Conservation (phyloP, 805 yeast genomes). For the Tetrapisispora nanseiensis region DNA sequence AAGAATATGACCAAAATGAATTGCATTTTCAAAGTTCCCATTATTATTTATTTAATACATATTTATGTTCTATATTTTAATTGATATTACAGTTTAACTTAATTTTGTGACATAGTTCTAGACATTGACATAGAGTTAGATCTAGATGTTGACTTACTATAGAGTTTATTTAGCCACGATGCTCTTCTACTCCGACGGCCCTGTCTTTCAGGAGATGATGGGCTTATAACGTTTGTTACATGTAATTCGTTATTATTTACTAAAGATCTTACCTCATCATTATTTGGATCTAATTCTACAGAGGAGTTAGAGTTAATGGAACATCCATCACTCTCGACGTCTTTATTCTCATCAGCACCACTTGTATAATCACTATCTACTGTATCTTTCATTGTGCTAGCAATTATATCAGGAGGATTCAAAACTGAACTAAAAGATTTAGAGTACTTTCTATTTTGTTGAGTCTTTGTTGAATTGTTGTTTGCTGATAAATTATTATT, state of each 20-base stretch:
- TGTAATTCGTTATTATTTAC: background rate
- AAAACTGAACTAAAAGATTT: conserved; percentile 26
- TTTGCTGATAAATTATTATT: background rate
- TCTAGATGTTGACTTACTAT: background rate
- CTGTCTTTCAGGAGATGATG: background rate
- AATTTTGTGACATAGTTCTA: background rate
- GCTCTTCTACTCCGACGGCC: background rate
- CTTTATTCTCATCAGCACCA: conserved; percentile 26
- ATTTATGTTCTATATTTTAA: no score
- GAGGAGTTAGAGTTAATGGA: background rate
- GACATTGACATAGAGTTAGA: background rate
- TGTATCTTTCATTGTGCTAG: conserved; percentile 13
- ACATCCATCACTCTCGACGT: conserved; percentile 17
- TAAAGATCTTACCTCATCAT: background rate
- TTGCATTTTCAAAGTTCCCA: no score
- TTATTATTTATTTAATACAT: no score
- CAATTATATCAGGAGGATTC: conserved; percentile 26
- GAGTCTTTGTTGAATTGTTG: conserved; percentile 5
- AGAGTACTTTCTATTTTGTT: conserved; percentile 24
- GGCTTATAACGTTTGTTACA: background rate
- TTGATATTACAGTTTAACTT: no score
- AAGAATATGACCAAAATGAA: no score
- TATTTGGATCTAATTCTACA: background rate
- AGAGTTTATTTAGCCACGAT: background rate
- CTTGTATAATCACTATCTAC: conserved; percentile 22